Evolutionary conservation across 2,329 filamentous ascomycete species (phyloP), one percentile per base, ranked within the genome.

Genomic region (Cadophora sp.): DNA sequence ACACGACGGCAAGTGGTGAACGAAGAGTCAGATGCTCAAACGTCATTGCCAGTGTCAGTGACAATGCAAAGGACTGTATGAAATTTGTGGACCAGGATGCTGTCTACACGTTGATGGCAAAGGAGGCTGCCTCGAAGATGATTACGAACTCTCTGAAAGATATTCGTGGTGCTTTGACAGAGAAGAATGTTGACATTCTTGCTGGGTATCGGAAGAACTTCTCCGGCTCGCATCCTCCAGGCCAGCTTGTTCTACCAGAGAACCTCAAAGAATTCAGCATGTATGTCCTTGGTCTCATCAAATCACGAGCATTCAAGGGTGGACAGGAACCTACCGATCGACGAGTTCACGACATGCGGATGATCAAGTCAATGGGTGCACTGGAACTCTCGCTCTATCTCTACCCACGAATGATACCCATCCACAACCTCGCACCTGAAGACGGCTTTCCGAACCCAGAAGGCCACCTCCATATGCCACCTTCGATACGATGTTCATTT

Each of bases 31-130:
- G 96, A 67, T 99, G 96, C 80, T 93, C 90, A 76, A 99, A 99
- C 77, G 85, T 96, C 30, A 95, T 99, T 65, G 95, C 96, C 1
- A 95, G 92, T 66, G 93, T 98, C 47, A 96, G 91, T 71, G 93
- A 97, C 72, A 90, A 89, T 64, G 89, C 93, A 14, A 87, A 92
- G 69, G 94, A 97, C 68, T 87, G 85, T 74, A 93, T 98, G 88
- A 96, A 94, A 76, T 96, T 94, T 77, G 90, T 98, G 48, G 96
- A 99, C 76, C 95, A 99, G 78, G 96, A 99, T 79, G 94, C 96
- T 7, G 93, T 99, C 27, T 87, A 95, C 66, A 87, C 88, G 45
- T 87, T 98, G 66, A 88, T 99, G 66, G 94, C 95, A 55, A 98
- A 98, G 82, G 95, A 99, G 79, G 93, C 94, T 47, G 92, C 93